phyloP scores from a whole-genome alignment of 1,284 basidiomycete species.

The Microstroma glucosiphilum region DNA sequence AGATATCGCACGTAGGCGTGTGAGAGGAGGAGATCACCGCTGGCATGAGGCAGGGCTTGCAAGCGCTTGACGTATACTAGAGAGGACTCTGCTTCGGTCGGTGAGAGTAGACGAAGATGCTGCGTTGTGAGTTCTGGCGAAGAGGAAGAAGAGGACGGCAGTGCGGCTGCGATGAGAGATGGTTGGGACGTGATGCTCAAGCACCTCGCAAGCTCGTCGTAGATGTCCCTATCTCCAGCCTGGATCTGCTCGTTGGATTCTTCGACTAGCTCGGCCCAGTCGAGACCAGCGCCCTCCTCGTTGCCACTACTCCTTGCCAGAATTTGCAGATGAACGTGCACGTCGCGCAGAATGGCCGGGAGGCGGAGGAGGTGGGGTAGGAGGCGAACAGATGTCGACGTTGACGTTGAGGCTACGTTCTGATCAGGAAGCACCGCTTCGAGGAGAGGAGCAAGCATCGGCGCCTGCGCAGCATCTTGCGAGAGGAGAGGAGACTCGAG shows the following conservation, averaged over 20 bases:
- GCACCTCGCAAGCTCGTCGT: constrained; percentile 16
- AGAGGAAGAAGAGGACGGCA: neutral
- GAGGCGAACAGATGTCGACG: constrained; percentile 3
- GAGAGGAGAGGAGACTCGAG: constrained; percentile 3
- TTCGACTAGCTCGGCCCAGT: constrained; percentile 15
- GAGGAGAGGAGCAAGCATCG: constrained; percentile 1
- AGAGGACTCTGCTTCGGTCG: constrained; percentile 19
- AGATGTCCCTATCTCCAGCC: constrained; percentile 4
- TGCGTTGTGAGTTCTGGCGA: constrained; percentile 11
- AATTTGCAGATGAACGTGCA: constrained; percentile 17
- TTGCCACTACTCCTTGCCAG: constrained; percentile 14
- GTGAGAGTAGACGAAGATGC: constrained; percentile 21
- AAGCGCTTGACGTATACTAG: constrained; percentile 21
- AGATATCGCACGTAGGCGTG: constrained; percentile 78
- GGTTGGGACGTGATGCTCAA: neutral
- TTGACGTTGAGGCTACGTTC: neutral
- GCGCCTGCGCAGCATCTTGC: neutral
- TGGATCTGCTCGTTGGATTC: constrained; percentile 8
- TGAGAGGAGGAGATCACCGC: constrained; percentile 62
- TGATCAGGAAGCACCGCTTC: neutral
- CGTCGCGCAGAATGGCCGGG: constrained; percentile 12
- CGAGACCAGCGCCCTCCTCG: constrained; percentile 10
- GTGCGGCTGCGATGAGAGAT: neutral
- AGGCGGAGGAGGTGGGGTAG: constrained; percentile 15
- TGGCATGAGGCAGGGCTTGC: constrained; percentile 49